Evolutionary conservation across 306 rosid genomes (phyloP).

Genomic region (Parietaria judaica): DNA sequence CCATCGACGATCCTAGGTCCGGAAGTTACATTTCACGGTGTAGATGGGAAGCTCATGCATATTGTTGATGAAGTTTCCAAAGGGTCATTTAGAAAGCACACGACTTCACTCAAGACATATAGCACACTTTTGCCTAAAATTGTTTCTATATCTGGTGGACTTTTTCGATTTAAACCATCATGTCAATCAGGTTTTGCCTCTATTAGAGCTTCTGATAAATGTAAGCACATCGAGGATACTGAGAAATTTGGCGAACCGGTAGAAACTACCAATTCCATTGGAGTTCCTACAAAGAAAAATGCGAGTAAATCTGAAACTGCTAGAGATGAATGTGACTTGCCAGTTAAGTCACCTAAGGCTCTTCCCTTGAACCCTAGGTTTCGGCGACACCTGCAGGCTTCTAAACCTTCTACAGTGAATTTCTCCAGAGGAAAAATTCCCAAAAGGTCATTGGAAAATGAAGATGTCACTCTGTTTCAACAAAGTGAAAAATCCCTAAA

Average conservation of each 20-base stretch:
- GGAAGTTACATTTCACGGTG: constrained; percentile 18
- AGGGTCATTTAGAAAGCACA: constrained; percentile 24
- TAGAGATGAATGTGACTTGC: constrained; percentile 16
- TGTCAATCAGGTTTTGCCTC: constrained; percentile 20
- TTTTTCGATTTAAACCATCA: constrained; percentile 20
- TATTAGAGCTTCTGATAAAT: constrained; percentile 30
- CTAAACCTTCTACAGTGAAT: constrained; percentile 25
- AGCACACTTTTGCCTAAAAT: constrained; percentile 36
- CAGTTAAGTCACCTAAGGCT: constrained; percentile 29
- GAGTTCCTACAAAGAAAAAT: constrained; percentile 22
- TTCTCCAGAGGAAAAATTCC: constrained; percentile 20
- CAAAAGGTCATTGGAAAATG: constrained; percentile 15
- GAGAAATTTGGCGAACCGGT: constrained; percentile 28
- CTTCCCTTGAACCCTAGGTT: constrained; percentile 25
- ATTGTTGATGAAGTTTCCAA: constrained; percentile 27
- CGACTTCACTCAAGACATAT: constrained; percentile 45
- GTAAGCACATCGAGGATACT: constrained; percentile 12
- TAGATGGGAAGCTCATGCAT: constrained; percentile 21
- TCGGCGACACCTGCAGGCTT: constrained; percentile 27
- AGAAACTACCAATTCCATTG: constrained; percentile 20
- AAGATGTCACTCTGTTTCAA: constrained; percentile 26
- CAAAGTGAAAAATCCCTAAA: constrained; percentile 20
- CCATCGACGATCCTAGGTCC: constrained; percentile 18
- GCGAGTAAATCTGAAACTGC: constrained; percentile 21
- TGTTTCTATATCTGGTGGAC: constrained; percentile 14